Conservation (phyloP, 257 asterid genomes). For the Rauvolfia tetraphylla region DNA sequence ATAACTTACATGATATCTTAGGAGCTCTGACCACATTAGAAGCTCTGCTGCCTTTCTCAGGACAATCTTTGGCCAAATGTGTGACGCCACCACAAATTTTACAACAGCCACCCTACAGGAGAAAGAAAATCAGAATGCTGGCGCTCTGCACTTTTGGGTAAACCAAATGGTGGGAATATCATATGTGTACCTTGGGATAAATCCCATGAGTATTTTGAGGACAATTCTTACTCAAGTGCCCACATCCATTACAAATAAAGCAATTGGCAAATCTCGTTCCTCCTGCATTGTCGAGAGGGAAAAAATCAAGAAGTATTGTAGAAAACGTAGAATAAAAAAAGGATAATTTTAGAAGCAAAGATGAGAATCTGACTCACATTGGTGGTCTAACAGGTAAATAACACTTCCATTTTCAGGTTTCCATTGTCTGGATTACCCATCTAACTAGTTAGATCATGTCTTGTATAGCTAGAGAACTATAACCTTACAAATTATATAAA, state of each 20-base stretch:
- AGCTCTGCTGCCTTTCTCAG: conserved; percentile 45
- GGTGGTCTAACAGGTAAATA: not conserved
- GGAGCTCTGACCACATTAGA: conserved; percentile 21
- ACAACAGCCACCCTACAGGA: conserved; percentile 82
- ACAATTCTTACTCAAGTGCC: conserved; percentile 94
- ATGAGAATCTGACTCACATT: not conserved
- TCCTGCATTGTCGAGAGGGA: conserved; percentile 51
- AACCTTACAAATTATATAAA: conserved; percentile 1
- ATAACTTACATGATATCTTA: conserved; percentile 50
- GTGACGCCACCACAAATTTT: conserved; percentile 87
- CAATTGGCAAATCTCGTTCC: conserved; percentile 87
- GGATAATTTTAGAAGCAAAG: not conserved
- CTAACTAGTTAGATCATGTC: not conserved
- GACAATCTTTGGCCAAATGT: conserved; percentile 92
- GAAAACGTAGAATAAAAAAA: not conserved
- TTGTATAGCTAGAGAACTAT: not conserved
- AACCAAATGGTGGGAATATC: not conserved
- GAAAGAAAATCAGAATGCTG: conserved; percentile 7
- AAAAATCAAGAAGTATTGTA: not conserved
- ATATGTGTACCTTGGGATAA: conserved; percentile 68
- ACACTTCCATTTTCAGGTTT: not conserved
- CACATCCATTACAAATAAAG: conserved; percentile 85
- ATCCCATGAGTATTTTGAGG: conserved; percentile 82
- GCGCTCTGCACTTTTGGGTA: not conserved
- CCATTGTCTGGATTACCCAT: not conserved